Conservation (phyloP, 495 filamentous ascomycete species). For the Parachaetomium inaequale region DNA sequence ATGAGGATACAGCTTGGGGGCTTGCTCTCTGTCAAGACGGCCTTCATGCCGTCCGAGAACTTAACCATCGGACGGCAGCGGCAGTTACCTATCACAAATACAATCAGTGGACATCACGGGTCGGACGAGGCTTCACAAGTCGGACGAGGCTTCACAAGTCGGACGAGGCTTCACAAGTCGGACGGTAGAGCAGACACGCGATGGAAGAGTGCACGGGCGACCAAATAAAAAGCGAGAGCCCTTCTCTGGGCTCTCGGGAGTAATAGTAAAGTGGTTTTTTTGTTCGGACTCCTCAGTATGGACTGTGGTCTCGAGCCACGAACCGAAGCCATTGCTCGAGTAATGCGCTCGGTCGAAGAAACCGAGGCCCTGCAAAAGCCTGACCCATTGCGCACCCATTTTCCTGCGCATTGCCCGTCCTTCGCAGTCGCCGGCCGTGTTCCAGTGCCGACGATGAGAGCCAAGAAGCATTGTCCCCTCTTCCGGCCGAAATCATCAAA, state of each 20-base stretch:
- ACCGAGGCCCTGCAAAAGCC: constrained; percentile 28
- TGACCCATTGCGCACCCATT: constrained; percentile 23
- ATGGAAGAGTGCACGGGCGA: neutral
- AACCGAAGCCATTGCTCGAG: constrained; percentile 24
- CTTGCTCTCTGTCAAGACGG: too few species aligned
- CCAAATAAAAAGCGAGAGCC: neutral
- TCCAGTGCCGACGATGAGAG: constrained; percentile 31
- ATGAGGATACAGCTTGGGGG: too few species aligned
- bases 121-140: neutral
- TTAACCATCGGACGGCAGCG: too few species aligned
- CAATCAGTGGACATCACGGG: too few species aligned
- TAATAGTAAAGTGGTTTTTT: constrained; percentile 34
- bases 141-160: neutral
- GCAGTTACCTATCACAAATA: too few species aligned
- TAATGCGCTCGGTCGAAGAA: constrained; percentile 17
- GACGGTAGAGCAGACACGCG: neutral
- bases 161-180: neutral
- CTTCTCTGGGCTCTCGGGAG: constrained; percentile 5
- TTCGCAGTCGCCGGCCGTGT: constrained; percentile 25
- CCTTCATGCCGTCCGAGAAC: too few species aligned
- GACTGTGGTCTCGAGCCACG: constrained; percentile 28
- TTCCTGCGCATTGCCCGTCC: constrained; percentile 17
- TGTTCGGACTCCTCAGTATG: constrained; percentile 37
- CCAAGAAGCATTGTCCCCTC: constrained; percentile 28
- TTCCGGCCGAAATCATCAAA: constrained; percentile 30